A percentile compares a stretch with the other conserved stretches of the same genome.
Conservation (phyloP, 768 basidiomycete genomes). For the Tephrocybe rancida region DNA sequence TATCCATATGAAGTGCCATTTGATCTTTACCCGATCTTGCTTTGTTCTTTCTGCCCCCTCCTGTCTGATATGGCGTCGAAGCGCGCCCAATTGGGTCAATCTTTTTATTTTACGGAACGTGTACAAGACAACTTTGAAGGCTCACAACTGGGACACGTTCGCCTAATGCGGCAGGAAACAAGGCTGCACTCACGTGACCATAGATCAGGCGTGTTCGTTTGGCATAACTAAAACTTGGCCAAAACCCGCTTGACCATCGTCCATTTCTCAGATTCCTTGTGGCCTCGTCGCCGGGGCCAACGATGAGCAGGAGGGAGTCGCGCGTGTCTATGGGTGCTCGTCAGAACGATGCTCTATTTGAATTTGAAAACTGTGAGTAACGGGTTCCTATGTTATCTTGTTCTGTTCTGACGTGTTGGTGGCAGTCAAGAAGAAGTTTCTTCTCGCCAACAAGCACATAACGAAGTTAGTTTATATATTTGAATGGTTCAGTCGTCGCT, state of each 20-base stretch:
- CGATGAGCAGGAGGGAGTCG: conserved; percentile 63
- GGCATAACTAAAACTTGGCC: conserved; percentile 7
- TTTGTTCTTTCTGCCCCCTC: conserved; percentile 2
- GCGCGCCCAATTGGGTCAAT: conserved; percentile 2
- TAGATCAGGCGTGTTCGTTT: conserved; percentile 20
- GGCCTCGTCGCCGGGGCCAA: conserved; percentile 30
- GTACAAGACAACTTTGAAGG: conserved; percentile 1
- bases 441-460: conserved; percentile 90
- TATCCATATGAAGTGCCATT: background rate
- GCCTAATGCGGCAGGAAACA: conserved; percentile 13
- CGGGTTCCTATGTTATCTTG: conserved; percentile 14
- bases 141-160: conserved; percentile 11
- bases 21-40: conserved; percentile 7
- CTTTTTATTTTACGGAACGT: conserved; percentile 5
- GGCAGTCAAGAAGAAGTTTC: conserved; percentile 90
- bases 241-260: conserved; percentile 17
- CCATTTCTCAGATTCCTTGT: conserved; percentile 14
- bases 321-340: conserved; percentile 64
- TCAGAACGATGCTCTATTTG: conserved; percentile 80
- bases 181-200: conserved; percentile 23
- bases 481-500: background rate
- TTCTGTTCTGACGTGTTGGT: conserved; percentile 29
- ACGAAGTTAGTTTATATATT: conserved; percentile 65
- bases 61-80: conserved; percentile 10
- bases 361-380: conserved; percentile 82